phyloP scores from a whole-genome alignment of 352 stramenopile species.

The Globisporangium echinulatum region DNA sequence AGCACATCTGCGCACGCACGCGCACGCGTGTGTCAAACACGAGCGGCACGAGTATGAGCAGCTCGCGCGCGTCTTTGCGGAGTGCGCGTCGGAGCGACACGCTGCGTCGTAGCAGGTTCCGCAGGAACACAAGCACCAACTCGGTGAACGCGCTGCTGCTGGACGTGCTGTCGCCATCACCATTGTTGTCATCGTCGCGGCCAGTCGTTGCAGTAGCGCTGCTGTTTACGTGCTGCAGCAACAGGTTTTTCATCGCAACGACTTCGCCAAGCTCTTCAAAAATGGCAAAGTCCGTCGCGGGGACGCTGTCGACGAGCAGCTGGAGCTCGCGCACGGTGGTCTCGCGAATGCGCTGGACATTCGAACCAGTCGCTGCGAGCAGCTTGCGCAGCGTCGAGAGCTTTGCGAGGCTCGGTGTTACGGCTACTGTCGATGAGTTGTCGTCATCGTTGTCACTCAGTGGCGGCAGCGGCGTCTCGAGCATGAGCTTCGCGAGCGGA shows the following conservation, averaged over 20 bases:
- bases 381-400: conserved; percentile 11
- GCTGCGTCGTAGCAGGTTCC: conserved; percentile 38
- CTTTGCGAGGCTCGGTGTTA: conserved; percentile 13
- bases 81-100: conserved; percentile 21
- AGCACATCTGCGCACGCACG: conserved; percentile 55
- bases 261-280: conserved; percentile 16
- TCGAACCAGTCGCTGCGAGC: not conserved
- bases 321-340: conserved; percentile 20
- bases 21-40: conserved; percentile 29
- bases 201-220: not conserved
- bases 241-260: conserved; percentile 6
- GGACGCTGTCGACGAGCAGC: conserved; percentile 16
- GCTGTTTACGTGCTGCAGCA: conserved; percentile 2
- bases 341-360: conserved; percentile 11
- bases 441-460: conserved; percentile 1
- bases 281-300: conserved; percentile 8
- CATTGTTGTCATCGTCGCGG: not conserved
- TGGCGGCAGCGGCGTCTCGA: conserved; percentile 4
- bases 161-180: not conserved
- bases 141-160: conserved; percentile 11
- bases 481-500: conserved; percentile 4
- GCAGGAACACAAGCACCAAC: conserved; percentile 27
- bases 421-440: too few species aligned
- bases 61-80: conserved; percentile 16
- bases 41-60: conserved; percentile 25